These are phyloP conservation scores for Dendrocalamus latiflorus DNA, from an alignment of 202 grass and related monocot species.

Conservation along the genomic window DNA sequence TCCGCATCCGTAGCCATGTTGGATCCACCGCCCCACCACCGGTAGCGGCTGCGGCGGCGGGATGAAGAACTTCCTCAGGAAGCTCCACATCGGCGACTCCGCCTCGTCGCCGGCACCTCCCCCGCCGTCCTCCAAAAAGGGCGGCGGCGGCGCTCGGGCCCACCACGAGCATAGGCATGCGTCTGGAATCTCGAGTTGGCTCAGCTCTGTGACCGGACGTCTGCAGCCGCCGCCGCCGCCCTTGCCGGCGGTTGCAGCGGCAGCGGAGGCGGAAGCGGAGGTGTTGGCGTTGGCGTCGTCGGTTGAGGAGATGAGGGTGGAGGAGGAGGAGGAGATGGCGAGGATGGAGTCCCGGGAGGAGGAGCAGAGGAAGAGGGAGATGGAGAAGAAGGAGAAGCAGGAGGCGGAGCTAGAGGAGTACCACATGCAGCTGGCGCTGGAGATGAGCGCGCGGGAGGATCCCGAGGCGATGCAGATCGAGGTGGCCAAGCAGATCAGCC, in stretches of 20 bases:
- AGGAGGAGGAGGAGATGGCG: constrained; percentile 8
- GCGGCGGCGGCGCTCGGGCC: background rate
- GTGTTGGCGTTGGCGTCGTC: constrained; percentile 19
- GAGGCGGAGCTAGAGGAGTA: constrained; percentile 76
- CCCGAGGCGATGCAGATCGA: constrained; percentile 97
- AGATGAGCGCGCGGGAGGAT: constrained; percentile 88
- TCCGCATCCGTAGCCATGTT: constrained; percentile 26
- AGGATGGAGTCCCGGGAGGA: constrained; percentile 8
- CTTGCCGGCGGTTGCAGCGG: background rate
- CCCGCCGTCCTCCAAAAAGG: constrained; percentile 29
- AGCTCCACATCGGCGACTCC: constrained; percentile 78
- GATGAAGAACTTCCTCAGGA: constrained; percentile 99
- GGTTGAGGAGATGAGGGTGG: background rate
- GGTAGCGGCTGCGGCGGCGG: constrained; percentile 14
- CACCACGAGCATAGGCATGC: constrained; percentile 38
- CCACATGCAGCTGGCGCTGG: constrained; percentile 88
- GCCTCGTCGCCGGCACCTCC: constrained; percentile 27
- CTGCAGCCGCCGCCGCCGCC: background rate
- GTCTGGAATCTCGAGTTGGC: constrained; percentile 65
- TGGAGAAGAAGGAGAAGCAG: constrained; percentile 37
- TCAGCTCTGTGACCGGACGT: constrained; percentile 67
- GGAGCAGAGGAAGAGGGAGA: constrained; percentile 22
- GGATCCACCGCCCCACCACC: constrained; percentile 41
- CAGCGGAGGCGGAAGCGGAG: constrained; percentile 6
- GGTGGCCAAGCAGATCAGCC: constrained; percentile 94